Evolutionary conservation across 2,329 filamentous ascomycete genomes (phyloP), one percentile per base, ranked within the genome.

Genomic region (Pyricularia grisea): DNA sequence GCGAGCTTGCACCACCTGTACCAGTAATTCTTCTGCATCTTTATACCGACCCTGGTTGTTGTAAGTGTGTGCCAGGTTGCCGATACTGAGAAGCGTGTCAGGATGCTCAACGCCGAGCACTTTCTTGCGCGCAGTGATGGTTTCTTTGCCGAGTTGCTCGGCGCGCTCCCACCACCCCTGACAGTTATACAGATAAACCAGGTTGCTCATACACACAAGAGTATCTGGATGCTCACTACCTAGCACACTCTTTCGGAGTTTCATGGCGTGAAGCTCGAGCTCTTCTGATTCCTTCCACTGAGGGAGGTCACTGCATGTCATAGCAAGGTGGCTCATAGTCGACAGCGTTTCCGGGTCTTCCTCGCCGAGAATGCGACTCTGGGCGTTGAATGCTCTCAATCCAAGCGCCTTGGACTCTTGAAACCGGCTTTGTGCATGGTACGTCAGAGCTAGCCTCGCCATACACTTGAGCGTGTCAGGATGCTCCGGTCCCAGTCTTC

Each of bases 51-150:
- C 63, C 17, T 65, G 28, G 63, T 65, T 65, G 20, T 33, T 31
- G 31, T 33, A 65, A 9, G 63, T 36, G 6, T n/a, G 31, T 23
- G 63, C 63, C 11, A 70, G 64, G 67, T 70, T 70, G 58, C 5
- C 28, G 36, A 70, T 70, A 50, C 31, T 65, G 3, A 31, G 55
- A 6, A 65, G 30, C 25, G 67, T 70, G 14, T 67, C 55, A 17
- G 69, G 67, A 70, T 70, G 69, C 25, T 68, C 67, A 20, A 25
- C 65, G 4, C 69, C 67, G 2, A 70, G 67, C 27, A 36, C 31
- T 14, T 7, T 66, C 67, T 68, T 68, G 10, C 33, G 30, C 5
- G 33, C 42, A 7, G 28, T 33, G 3, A 66, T 66, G n/a, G 33
- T 33, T n/a, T 33, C 27, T 14, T 33, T 33, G 7, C 63, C 28